Percentiles rank a stretch among this genome's conserved stretches.
Conservation (phyloP, 1,139 yeast genomes). For the Tardiomyces digboiensis region DNA sequence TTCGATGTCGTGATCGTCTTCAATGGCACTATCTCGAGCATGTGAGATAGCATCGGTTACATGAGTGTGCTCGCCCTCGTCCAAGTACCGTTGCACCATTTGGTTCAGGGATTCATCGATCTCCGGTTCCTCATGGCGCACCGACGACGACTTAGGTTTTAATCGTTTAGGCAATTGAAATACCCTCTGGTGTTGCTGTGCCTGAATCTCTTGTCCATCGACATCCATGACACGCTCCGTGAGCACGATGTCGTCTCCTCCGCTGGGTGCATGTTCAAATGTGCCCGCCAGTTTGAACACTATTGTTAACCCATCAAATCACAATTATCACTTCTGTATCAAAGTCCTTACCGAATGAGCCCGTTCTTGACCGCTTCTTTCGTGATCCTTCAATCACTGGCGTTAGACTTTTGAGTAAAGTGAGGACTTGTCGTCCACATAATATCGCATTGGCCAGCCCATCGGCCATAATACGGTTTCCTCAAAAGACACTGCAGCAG, state of each 20-base stretch:
- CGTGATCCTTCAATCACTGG: constrained; percentile 8
- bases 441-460: too few species aligned
- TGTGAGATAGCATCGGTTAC: not conserved
- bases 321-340: not conserved
- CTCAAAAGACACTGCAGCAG: too few species aligned
- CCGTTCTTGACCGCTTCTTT: not conserved
- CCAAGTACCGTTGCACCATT: not conserved
- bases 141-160: constrained; percentile 1
- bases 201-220: not conserved
- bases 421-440: too few species aligned
- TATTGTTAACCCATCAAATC: constrained; percentile 5
- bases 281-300: constrained; percentile 59
- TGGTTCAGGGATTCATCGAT: not conserved
- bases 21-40: not conserved
- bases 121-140: not conserved
- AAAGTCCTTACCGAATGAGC: not conserved
- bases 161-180: constrained; percentile 11
- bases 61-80: not conserved
- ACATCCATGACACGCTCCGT: not conserved
- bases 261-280: constrained; percentile 33
- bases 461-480: too few species aligned
- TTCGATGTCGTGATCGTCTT: constrained; percentile 31
- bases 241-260: not conserved
- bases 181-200: constrained; percentile 8
- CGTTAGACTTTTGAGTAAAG: too few species aligned